Conservation (phyloP, 176 grass and related monocot species). For the Avena insularis region DNA sequence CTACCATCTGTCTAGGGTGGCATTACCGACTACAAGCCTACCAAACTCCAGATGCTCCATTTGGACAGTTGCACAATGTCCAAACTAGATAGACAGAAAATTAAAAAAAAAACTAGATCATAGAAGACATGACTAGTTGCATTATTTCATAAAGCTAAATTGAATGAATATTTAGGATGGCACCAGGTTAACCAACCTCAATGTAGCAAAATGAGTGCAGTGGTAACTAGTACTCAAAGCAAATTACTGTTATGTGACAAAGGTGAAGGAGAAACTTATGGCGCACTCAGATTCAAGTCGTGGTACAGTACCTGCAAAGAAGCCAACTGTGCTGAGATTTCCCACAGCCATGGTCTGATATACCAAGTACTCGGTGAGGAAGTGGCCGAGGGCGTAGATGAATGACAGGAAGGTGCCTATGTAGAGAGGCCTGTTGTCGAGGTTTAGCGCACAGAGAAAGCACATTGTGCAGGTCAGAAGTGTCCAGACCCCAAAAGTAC, state of each 20-base stretch:
- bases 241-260: background rate
- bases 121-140: background rate
- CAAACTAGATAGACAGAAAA: background rate
- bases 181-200: background rate
- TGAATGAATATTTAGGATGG: background rate
- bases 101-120: background rate
- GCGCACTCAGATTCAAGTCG: background rate
- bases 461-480: slow-evolving; percentile 86
- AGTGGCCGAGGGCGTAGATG: slow-evolving; percentile 82
- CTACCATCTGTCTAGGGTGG: background rate
- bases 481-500: slow-evolving; percentile 92
- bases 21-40: background rate
- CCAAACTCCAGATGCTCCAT: background rate
- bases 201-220: background rate
- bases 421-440: slow-evolving; percentile 81
- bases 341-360: slow-evolving; percentile 77
- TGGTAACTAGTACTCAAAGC: background rate
- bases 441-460: slow-evolving; percentile 89
- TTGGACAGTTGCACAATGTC: background rate
- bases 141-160: background rate
- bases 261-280: background rate
- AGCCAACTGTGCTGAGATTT: slow-evolving; percentile 84
- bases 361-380: slow-evolving; percentile 83
- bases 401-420: slow-evolving; percentile 80
- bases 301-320: slow-evolving; percentile 77